Conservation (phyloP, 164 flowering plant genomes). For the Dillenia suffruticosa region DNA sequence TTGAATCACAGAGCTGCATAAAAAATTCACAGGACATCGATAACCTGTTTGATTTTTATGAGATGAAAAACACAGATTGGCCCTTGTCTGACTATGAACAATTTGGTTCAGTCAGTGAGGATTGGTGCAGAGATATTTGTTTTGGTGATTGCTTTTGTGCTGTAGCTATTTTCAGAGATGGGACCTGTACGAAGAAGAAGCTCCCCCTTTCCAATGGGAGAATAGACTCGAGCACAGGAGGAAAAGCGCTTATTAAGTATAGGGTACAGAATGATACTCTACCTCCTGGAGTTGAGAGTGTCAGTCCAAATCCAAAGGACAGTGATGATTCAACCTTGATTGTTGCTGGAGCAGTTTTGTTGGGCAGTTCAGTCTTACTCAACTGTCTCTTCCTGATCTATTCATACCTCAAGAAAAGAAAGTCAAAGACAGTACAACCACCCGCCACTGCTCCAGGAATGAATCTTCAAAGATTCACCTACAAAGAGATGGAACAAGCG, state of each 20-base stretch:
- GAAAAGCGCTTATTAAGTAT: conserved; percentile 17
- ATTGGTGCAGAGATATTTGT: conserved; percentile 9
- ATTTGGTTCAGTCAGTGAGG: neutral
- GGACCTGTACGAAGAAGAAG: conserved; percentile 16
- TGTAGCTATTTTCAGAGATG: conserved; percentile 3
- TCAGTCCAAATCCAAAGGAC: neutral
- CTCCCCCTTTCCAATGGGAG: conserved; percentile 14
- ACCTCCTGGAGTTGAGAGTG: neutral
- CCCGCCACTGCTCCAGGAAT: neutral
- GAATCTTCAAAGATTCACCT: conserved; percentile 11
- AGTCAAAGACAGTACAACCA: neutral
- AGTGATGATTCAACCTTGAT: neutral
- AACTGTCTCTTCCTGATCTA: conserved; percentile 1
- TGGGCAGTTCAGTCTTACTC: conserved; percentile 11
- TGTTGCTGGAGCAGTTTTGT: neutral
- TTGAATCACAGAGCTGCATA: neutral
- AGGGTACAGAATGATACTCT: conserved; percentile 1
- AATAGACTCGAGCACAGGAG: neutral
- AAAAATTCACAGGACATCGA: neutral
- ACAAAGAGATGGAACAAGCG: conserved; percentile 18
- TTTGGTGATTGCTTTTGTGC: conserved; percentile 21
- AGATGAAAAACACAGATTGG: conserved; percentile 7
- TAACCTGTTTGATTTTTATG: neutral
- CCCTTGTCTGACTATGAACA: neutral
- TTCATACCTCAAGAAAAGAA: neutral